These are phyloP conservation scores for Penicillium sp. DNA, from an alignment of 2,329 filamentous ascomycete species.

Conservation along the genomic window DNA sequence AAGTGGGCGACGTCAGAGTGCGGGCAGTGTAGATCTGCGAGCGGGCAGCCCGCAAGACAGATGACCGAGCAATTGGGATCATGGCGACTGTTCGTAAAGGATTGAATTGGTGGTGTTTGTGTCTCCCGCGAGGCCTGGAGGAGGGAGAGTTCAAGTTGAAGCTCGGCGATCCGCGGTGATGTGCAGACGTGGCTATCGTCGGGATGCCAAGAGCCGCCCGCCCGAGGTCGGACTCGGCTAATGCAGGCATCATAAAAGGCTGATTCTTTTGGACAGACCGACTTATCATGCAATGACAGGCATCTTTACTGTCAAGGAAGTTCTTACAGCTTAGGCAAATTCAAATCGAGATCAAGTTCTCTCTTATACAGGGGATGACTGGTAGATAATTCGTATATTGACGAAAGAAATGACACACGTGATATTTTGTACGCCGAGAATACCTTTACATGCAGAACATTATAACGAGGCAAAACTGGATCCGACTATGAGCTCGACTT, in stretches of 20 bases:
- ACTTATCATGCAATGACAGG: not conserved
- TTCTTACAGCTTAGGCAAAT: not conserved
- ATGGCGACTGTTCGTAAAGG: slow-evolving; percentile 21
- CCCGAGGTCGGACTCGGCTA: slow-evolving; percentile 42
- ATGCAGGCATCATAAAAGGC: slow-evolving; percentile 26
- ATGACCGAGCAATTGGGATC: slow-evolving; percentile 42
- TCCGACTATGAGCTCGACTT: slow-evolving; percentile 41
- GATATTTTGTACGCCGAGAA: slow-evolving; percentile 37
- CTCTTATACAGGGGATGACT: not conserved
- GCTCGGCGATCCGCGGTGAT: slow-evolving; percentile 31
- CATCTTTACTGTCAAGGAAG: not conserved
- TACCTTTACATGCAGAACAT: slow-evolving; percentile 38
- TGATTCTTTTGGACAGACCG: slow-evolving; percentile 6
- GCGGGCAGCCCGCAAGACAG: slow-evolving; percentile 46
- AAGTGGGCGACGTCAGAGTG: slow-evolving; percentile 47
- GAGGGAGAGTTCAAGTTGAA: slow-evolving; percentile 19
- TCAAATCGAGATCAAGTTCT: not conserved
- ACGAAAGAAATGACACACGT: slow-evolving; percentile 30
- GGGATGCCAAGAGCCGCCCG: slow-evolving; percentile 37
- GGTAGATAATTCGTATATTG: not conserved
- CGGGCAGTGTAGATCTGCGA: slow-evolving; percentile 48
- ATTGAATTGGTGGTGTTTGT: slow-evolving; percentile 10
- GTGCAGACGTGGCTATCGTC: slow-evolving; percentile 37
- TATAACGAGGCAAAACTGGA: slow-evolving; percentile 26
- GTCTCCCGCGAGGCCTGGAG: slow-evolving; percentile 15